phyloP scores from a whole-genome alignment of 2,329 filamentous ascomycete genomes.

The Alternaria angustiovoidea region DNA sequence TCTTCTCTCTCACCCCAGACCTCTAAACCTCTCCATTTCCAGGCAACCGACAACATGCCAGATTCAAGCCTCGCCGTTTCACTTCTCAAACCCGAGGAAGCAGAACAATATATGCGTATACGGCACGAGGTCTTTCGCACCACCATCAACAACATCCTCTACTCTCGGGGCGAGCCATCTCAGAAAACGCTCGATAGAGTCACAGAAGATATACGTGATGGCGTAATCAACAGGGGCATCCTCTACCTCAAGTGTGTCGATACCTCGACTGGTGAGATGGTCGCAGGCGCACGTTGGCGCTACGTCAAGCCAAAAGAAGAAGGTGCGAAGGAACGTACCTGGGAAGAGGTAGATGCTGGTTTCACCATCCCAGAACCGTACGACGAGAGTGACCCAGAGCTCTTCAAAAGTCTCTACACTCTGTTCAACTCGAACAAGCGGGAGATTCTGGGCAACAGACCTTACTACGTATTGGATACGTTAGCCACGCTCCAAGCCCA shows the following conservation, averaged over 20 bases:
- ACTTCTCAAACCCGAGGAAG: constrained; percentile 38
- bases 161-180: constrained; percentile 40
- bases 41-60: constrained; percentile 20
- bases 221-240: constrained; percentile 34
- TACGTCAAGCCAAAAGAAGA: constrained; percentile 29
- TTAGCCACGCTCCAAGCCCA: constrained; percentile 44
- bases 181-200: constrained; percentile 34
- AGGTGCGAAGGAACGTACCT: constrained; percentile 26
- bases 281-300: constrained; percentile 44
- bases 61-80: constrained; percentile 37
- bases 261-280: constrained; percentile 31
- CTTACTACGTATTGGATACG: constrained; percentile 42
- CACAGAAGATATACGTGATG: constrained; percentile 30
- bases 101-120: constrained; percentile 41
- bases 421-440: constrained; percentile 37
- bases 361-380: constrained; percentile 35
- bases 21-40: not conserved
- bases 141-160: constrained; percentile 47
- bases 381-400: constrained; percentile 35
- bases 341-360: constrained; percentile 40
- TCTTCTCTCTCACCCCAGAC: not conserved
- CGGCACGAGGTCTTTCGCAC: constrained; percentile 42
- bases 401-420: constrained; percentile 30
- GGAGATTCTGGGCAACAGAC: constrained; percentile 30
- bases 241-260: constrained; percentile 44